Evolutionary conservation across 2,329 filamentous ascomycete species (phyloP), one percentile per base, ranked within the genome.

Genomic region (Fusarium sarcochroum): DNA sequence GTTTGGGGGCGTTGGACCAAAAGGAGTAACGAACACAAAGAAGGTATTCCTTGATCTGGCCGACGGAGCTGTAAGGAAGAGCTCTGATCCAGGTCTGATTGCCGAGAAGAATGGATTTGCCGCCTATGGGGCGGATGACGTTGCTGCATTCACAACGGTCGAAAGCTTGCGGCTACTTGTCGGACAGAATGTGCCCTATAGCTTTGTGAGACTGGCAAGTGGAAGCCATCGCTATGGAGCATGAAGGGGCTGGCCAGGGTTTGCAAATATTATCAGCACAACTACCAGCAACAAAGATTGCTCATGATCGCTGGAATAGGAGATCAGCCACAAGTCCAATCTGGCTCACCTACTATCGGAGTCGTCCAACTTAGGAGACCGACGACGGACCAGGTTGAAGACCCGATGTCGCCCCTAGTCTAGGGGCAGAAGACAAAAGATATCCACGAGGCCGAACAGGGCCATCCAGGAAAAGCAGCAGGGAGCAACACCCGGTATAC

Each of bases 101-200:
- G 93, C 93, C 2, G 87, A 90, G 72, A 87, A 89, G 74, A 89
- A 89, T 57, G 93, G 93, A 0, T 97, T 94, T 84, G 90, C 90
- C 23, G 89, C 91, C 8, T 96, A 95, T 76, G 91, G 91, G 2
- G 88, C 91, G 18, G 91, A 90, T 23, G 93, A 97, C 78, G 91
- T 94, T 32, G 91, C 90, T 58, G 92, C 93, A 1, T 96, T 94
- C 81, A 94, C 92, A 21, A 94, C 92, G 4, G 93, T 95, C 7
- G 92, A 96, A 80, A 95, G 90, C 48, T 80, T 96, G 56, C 85
- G 93, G 69, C 78, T 94, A 61, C 84, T 97, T 23, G 91, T 95
- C 13, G 93, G 93, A 11, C 92, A 96, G 80, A 96, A 96, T 76
- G 92, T 96, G 58, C 92, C 91, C 7, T 95, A 93, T 79, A 94